Base-by-base conservation (phyloP, 345 rosid genomes). In the Brassica cretica region DNA sequence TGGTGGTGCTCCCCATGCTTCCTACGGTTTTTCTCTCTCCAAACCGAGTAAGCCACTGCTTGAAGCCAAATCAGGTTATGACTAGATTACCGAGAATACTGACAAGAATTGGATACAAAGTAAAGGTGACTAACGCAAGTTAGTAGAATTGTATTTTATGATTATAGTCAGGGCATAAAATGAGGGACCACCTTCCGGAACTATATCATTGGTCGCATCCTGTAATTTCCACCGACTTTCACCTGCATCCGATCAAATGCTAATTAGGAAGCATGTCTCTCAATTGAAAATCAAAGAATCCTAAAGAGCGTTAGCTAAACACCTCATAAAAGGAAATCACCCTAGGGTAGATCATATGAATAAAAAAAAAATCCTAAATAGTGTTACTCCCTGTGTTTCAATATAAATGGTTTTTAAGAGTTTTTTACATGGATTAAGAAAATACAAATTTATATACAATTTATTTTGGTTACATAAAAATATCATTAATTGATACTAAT, bases 31-130 rank as follows among this genome's bases (percentile, higher is more conserved):
- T 21, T 21, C 24, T 21, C 24, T 21, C 24, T 21, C 24, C 24
- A 21, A 21, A 21, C 24, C 24, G 24, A 21, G 24, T 21, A 21
- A 21, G 24, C 24, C 24, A 21, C 24, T 21, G 24, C 24, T 21
- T 21, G 24, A 21, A 21, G 24, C 24, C 24, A 27, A 27, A 27
- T 27, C 30, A 27, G 30, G 30, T 27, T 27, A 27, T 84, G 9
- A 90, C 84, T 74, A 89, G 70, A 82, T 94, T 97, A 65, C 90
- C 97, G 75, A 92, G 61, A 94, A 53, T 6, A 86, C 96, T 94
- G 70, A 80, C 41, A 78, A 37, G 37, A 63, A 62, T 27, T 15
- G 12, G 16, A 41, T 30, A 78, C 32, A 39, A 70, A 64, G 39
- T 56, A 21, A 60, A 32, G 55, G 53, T 44, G 21, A 68, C 18